A percentile compares a stretch with the other conserved stretches of the same genome.
phyloP scores from a whole-genome alignment of 2,329 filamentous ascomycete genomes.

The Sclerotinia borealis region DNA sequence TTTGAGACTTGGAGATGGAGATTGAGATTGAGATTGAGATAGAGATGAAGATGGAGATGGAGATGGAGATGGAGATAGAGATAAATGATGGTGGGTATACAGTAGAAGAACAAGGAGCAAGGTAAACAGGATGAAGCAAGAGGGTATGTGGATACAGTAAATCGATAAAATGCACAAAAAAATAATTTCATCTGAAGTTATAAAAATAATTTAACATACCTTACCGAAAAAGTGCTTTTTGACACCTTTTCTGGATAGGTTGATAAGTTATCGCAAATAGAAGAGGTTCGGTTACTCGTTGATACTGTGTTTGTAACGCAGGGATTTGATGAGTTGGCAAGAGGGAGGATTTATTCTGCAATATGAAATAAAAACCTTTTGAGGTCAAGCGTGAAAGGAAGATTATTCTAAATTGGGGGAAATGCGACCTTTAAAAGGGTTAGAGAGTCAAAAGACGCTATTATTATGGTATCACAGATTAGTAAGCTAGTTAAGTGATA shows the following conservation, averaged over 20 bases:
- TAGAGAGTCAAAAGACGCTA: background rate
- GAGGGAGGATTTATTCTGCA: background rate
- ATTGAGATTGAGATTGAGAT: background rate
- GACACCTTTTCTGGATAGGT: background rate
- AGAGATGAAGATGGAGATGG: background rate
- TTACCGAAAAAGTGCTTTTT: conserved; percentile 2
- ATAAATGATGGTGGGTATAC: background rate
- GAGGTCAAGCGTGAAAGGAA: conserved; percentile 5
- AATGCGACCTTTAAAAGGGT: background rate
- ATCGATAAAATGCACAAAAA: background rate
- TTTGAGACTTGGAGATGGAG: background rate
- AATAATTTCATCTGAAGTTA: background rate
- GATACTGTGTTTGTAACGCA: background rate
- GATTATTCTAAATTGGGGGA: background rate
- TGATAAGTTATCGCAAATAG: background rate
- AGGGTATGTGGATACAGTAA: too few relatives aligned
- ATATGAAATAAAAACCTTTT: background rate
- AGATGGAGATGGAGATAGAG: too few relatives aligned
- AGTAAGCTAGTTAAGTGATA: background rate
- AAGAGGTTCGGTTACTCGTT: background rate
- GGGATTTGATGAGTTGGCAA: background rate
- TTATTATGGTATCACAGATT: background rate
- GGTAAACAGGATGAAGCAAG: background rate
- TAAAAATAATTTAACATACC: background rate
- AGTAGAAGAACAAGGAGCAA: background rate